Percentiles rank a stretch among this genome's conserved stretches.
Conservation (phyloP, 2,329 filamentous ascomycete genomes). For the Cercospora nicotianae region DNA sequence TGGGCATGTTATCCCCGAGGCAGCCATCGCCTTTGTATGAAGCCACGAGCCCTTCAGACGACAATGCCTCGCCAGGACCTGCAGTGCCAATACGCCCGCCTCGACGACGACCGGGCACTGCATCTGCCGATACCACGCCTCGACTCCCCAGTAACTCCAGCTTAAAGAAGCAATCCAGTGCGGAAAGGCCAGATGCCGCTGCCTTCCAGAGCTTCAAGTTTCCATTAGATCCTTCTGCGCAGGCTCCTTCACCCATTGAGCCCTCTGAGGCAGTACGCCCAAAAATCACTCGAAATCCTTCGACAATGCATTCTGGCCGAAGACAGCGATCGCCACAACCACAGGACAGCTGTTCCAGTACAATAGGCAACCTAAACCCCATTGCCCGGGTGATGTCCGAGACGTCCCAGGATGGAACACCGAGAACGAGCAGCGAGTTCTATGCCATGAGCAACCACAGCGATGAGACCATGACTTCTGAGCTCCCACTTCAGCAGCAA, state of each 20-base stretch:
- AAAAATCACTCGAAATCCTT: constrained; percentile 34
- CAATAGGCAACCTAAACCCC: constrained; percentile 57
- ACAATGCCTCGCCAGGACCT: constrained; percentile 10
- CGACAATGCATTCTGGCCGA: constrained; percentile 40
- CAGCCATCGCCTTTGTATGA: constrained; percentile 47
- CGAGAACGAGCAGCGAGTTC: constrained; percentile 89
- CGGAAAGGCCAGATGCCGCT: constrained; percentile 15
- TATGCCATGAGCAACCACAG: constrained; percentile 95
- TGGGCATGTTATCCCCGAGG: constrained; percentile 25
- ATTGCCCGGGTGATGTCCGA: constrained; percentile 72
- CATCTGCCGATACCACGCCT: constrained; percentile 37
- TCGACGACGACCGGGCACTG: constrained; percentile 33
- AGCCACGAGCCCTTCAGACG: constrained; percentile 40
- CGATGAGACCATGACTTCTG: constrained; percentile 86
- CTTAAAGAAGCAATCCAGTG: constrained; percentile 19
- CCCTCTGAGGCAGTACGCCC: constrained; percentile 20
- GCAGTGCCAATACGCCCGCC: constrained; percentile 27
- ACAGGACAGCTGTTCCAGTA: constrained; percentile 34
- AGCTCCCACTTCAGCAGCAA: constrained; percentile 61
- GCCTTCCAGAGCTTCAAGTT: constrained; percentile 35
- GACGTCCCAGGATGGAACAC: constrained; percentile 74
- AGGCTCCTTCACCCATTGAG: constrained; percentile 27
- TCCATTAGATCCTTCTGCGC: constrained; percentile 28
- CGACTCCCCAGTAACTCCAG: constrained; percentile 29
- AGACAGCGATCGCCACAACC: constrained; percentile 37